Evolutionary conservation across 352 stramenopile genomes (phyloP), one percentile per base, ranked within the genome.

Genomic region (Phytophthora sansomeana): DNA sequence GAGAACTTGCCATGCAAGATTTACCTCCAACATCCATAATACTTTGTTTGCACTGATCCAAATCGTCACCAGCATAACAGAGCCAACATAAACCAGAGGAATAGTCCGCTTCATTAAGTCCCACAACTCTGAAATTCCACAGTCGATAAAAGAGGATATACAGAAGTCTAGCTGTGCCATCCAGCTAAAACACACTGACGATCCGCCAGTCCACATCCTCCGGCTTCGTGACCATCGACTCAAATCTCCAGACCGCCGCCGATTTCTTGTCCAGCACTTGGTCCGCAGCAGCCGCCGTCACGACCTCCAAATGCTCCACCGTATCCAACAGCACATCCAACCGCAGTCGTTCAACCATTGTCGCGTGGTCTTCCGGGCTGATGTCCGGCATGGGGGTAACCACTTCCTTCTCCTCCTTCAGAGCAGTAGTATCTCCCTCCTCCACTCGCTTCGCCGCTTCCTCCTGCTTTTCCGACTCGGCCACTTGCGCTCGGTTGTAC

Each of bases 201-300:
- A 88, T 85, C 29, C 74, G 56, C 79, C 79, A 88, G 54, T 88
- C 79, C 24, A 85, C 57, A 58, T 88, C 74, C 5, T 83, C 76
- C 0, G 79, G 77, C 49, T 74, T 58, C 6, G 76, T 88, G 26
- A 88, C 79, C 4, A 75, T 47, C 10, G 79, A 85, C 67, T 83
- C 77, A 28, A 88, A 85, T 29, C 72, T 57, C 71, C 67, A 85
- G 16, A 74, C 46, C 13, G 67, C 63, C 9, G 35, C 58, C 48
- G 62, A 68, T 3, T 79, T 71, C 21, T 75, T 77, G 29, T 70
- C 68, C 21, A 79, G 55, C n/a, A 51, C 38, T 46, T 84, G 61
- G 16, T 77, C 62, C 4, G 49, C 67, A 26, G 33, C 32, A 29
- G 85, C 70, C 0, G 61, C 44, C 1, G 60, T 66, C 17, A 58